A percentile compares a stretch with the other conserved stretches of the same genome.
phyloP scores from a whole-genome alignment of 805 yeast genomes.

The Teunomyces lycoperdinae region DNA sequence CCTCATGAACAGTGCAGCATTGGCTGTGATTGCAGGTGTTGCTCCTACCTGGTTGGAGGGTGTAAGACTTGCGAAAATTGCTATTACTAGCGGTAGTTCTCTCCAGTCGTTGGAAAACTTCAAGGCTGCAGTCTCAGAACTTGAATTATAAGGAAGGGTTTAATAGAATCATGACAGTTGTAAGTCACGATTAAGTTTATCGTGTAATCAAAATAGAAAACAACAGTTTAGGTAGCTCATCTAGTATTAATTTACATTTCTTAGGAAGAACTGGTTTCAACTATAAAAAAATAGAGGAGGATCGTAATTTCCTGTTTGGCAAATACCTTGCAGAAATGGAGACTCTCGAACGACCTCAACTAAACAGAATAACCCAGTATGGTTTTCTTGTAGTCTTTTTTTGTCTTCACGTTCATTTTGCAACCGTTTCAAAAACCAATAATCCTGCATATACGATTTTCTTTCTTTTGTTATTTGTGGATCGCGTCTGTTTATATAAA shows the following conservation, averaged over 20 bases:
- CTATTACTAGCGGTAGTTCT: slow-evolving; percentile 71
- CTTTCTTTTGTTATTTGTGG: not conserved
- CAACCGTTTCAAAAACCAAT: not conserved
- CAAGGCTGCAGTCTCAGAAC: slow-evolving; percentile 19
- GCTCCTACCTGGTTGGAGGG: slow-evolving; percentile 75
- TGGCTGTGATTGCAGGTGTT: slow-evolving; percentile 74
- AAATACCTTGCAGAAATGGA: too few relatives aligned
- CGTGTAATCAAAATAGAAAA: not conserved
- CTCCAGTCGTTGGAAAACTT: slow-evolving; percentile 55
- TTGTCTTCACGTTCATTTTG: not conserved
- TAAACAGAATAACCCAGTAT: too few relatives aligned
- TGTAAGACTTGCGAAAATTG: slow-evolving; percentile 63
- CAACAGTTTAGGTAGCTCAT: too few relatives aligned
- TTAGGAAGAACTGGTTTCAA: too few relatives aligned
- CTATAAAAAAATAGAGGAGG: too few relatives aligned
- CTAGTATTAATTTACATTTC: too few relatives aligned
- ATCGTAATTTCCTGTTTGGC: too few relatives aligned
- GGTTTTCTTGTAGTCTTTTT: not conserved
- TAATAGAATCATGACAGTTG: not conserved
- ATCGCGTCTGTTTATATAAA: slow-evolving; percentile 3
- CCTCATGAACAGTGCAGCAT: slow-evolving; percentile 82
- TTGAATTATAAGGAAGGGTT: not conserved
- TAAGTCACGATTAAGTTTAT: not conserved
- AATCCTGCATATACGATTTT: not conserved
- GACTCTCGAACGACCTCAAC: too few relatives aligned